Evolutionary conservation across 129 eudicot species (phyloP), one percentile per base, ranked within the genome.

Genomic region (Cynara cardunculus): DNA sequence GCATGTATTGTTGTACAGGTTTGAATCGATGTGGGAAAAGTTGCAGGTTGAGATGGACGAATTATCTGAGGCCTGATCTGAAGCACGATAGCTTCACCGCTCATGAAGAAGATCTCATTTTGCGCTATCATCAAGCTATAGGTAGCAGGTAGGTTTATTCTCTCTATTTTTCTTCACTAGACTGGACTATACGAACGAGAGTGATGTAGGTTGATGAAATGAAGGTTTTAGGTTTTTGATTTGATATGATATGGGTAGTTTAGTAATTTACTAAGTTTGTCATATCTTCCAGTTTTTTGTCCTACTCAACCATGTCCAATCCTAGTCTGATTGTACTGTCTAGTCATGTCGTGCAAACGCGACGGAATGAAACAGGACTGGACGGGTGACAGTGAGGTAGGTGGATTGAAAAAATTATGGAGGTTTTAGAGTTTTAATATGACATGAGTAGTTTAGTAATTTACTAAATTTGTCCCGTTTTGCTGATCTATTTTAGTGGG

Each of bases 11-110:
- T 73, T 72, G 81, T 82, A 39, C 74, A 96, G 99, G 99, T 22
- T 93, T 96, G 21, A 96, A 93, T 31, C 86, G 99, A 83, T 92
- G 99, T 21, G 98, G 99, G 12, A 92, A 96, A 86, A 96, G 99
- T 88, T 92, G 99, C 66, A 91, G 98, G 73, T 81, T 92, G 32
- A 78, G 99, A 75, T 93, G 99, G 99, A 96, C 99, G 22, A 96
- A 96, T 77, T 96, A 96, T 84, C 84, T 96, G n/a, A 86, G 99
- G 78, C 99, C 97, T 16, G 99, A 96, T 78, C 99, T 96, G 64
- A 96, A 89, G 81, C 97, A 92, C 72, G 98, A 96, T 69, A 87
- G 86, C 61, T 96, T 96, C 69, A 90, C 98, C 7, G 88, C 90
- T 25, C 87, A 84, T 75, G 99, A 96, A 88, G 98, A 96, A 86